A percentile compares a stretch with the other conserved stretches of the same genome.
Conservation (phyloP, 305 asterid genomes). For the Vinca major region DNA sequence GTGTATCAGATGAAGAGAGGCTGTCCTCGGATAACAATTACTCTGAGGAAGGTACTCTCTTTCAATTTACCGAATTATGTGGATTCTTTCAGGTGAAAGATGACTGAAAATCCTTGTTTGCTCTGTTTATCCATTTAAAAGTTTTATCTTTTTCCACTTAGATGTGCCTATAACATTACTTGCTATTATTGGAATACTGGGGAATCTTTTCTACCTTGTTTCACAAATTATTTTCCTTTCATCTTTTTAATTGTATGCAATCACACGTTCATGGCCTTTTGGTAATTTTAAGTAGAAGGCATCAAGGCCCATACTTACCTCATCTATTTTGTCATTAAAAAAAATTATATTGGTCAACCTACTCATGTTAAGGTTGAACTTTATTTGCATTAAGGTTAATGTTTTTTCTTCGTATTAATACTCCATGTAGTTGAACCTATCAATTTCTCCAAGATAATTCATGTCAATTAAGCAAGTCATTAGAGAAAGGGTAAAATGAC, state of each 20-base stretch:
- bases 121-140: constrained; percentile 1
- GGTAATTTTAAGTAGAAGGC: not conserved
- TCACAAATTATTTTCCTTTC: not conserved
- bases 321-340: not conserved
- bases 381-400: not conserved
- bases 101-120: not conserved
- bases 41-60: constrained; percentile 57
- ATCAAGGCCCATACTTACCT: not conserved
- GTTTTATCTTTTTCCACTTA: not conserved
- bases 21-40: constrained; percentile 43
- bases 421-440: too few relatives aligned
- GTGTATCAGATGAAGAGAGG: constrained; percentile 43
- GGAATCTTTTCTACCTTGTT: not conserved
- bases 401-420: not conserved
- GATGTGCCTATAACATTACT: not conserved
- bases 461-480: too few relatives aligned
- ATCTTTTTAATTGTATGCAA: not conserved
- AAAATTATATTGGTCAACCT: not conserved
- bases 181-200: not conserved
- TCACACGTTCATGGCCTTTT: not conserved
- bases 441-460: too few relatives aligned
- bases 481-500: too few relatives aligned
- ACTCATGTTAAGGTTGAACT: constrained; percentile 5
- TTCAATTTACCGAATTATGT: constrained; percentile 1
- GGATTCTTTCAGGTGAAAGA: constrained; percentile 8